These are phyloP conservation scores for Hypoxylon lienhwacheense DNA, from an alignment of 495 filamentous ascomycete genomes.

Conservation along the genomic window DNA sequence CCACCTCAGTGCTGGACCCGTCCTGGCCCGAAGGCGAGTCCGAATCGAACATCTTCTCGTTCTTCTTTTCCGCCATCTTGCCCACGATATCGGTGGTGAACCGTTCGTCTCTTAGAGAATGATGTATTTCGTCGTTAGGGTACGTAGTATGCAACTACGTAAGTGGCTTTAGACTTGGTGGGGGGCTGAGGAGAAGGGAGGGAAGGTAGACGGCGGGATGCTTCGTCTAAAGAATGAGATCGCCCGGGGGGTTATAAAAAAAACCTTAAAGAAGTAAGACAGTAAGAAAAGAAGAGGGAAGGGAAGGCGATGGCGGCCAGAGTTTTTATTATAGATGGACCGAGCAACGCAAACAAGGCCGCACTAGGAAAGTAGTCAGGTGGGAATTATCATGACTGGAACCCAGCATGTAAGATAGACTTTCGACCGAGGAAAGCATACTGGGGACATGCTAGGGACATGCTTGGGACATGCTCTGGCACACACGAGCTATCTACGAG, in stretches of 20 bases:
- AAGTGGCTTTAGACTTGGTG: too few species aligned
- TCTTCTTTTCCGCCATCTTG: slow-evolving; percentile 16
- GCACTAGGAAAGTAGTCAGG: slow-evolving; percentile 27
- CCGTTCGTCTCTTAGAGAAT: slow-evolving; percentile 6
- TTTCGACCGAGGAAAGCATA: slow-evolving; percentile 33
- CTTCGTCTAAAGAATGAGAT: slow-evolving; percentile 17
- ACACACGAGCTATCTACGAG: slow-evolving; percentile 3
- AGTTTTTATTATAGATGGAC: slow-evolving; percentile 14
- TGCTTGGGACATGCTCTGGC: slow-evolving; percentile 17
- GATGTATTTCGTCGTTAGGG: background rate
- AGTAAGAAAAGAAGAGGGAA: background rate
- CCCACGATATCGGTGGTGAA: slow-evolving; percentile 2
- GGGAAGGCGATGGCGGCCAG: slow-evolving; percentile 1
- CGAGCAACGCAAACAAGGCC: slow-evolving; percentile 5
- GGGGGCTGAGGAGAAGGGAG: background rate
- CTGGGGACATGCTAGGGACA: too few species aligned
- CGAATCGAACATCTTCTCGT: slow-evolving; percentile 27
- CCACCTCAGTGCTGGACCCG: slow-evolving; percentile 30
- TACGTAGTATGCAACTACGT: background rate
- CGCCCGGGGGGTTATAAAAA: slow-evolving; percentile 1
- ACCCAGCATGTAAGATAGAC: slow-evolving; percentile 13
- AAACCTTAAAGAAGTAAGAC: slow-evolving; percentile 18
- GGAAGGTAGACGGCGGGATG: slow-evolving; percentile 17
- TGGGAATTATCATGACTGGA: too few species aligned
- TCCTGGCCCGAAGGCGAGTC: slow-evolving; percentile 10